Percentiles rank a stretch among this genome's conserved stretches.
Conservation (phyloP, 225 moss, liverwort and hornwort species). For the Marchantia polymorpha region DNA sequence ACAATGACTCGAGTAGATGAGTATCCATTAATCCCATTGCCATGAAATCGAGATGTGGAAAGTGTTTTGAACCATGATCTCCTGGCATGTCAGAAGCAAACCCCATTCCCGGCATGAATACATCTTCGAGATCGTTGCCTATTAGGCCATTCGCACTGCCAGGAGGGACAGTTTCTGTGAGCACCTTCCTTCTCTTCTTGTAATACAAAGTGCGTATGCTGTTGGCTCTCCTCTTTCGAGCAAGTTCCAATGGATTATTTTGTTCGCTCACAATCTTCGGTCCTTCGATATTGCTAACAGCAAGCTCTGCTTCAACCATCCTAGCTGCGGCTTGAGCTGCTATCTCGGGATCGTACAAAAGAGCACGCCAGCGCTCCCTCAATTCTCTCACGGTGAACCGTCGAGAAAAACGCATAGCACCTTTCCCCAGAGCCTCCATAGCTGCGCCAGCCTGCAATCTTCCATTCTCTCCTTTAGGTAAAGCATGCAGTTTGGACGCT, state of each 20-base stretch:
- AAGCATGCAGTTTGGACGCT: too few relatives aligned
- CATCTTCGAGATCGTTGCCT: constrained; percentile 29
- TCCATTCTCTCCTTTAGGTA: constrained; percentile 20
- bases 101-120: constrained; percentile 22
- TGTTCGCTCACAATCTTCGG: constrained; percentile 46
- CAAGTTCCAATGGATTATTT: constrained; percentile 48
- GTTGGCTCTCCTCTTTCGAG: constrained; percentile 69
- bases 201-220: constrained; percentile 83
- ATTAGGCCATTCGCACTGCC: constrained; percentile 36
- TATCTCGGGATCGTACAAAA: constrained; percentile 87
- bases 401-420: constrained; percentile 90
- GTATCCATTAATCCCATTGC: constrained; percentile 49
- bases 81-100: constrained; percentile 37
- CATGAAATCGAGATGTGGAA: constrained; percentile 43
- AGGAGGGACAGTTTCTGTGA: constrained; percentile 42
- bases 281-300: constrained; percentile 46
- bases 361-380: constrained; percentile 95
- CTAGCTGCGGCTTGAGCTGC: constrained; percentile 74
- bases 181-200: constrained; percentile 61
- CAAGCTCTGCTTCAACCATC: constrained; percentile 84
- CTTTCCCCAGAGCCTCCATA: constrained; percentile 94
- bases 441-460: constrained; percentile 82
- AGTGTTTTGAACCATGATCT: constrained; percentile 30
- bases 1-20: constrained; percentile 48
- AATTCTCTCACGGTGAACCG: constrained; percentile 85